A percentile compares a stretch with the other conserved stretches of the same genome.
phyloP scores from a whole-genome alignment of 352 stramenopile species.

The Phytophthora megakarya region DNA sequence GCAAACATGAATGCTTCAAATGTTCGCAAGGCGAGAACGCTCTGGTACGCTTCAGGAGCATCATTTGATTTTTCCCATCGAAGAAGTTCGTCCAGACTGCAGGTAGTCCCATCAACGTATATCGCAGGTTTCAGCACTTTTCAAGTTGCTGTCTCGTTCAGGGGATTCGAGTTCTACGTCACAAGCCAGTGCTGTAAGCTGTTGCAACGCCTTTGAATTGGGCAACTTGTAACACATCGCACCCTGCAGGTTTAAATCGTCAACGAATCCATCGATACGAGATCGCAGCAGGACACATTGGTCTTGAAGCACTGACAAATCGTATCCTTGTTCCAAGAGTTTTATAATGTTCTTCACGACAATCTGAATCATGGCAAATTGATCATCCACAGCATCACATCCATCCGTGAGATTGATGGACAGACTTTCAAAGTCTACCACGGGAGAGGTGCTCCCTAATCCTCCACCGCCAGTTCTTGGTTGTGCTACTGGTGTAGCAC shows the following conservation, averaged over 20 bases:
- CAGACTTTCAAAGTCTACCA: conserved; percentile 1
- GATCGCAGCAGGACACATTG: conserved; percentile 12
- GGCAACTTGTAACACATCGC: conserved; percentile 10
- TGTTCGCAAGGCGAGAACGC: conserved; percentile 29
- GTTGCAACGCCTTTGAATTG: not conserved
- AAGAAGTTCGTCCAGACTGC: conserved; percentile 21
- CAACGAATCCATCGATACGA: conserved; percentile 28
- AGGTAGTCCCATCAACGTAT: conserved; percentile 21
- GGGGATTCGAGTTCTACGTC: conserved; percentile 9
- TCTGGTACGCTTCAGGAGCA: conserved; percentile 13
- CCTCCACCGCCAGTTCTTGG: conserved; percentile 46
- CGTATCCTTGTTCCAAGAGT: conserved; percentile 26
- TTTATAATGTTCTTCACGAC: conserved; percentile 14
- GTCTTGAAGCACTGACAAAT: conserved; percentile 14
- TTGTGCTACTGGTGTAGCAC: conserved; percentile 32
- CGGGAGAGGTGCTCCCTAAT: conserved; percentile 46
- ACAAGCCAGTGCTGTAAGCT: conserved; percentile 15
- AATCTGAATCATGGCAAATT: conserved; percentile 35
- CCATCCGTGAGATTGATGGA: conserved; percentile 8
- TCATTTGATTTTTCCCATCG: conserved; percentile 16
- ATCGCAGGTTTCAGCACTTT: conserved; percentile 17
- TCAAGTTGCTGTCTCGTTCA: not conserved
- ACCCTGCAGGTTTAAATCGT: conserved; percentile 19
- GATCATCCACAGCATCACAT: conserved; percentile 19
- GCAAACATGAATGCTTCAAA: conserved; percentile 44